A percentile compares a stretch with the other conserved stretches of the same genome.
Evolutionary conservation across 768 basidiomycete genomes (phyloP).

Genomic region (Hypsizygus marmoreus): DNA sequence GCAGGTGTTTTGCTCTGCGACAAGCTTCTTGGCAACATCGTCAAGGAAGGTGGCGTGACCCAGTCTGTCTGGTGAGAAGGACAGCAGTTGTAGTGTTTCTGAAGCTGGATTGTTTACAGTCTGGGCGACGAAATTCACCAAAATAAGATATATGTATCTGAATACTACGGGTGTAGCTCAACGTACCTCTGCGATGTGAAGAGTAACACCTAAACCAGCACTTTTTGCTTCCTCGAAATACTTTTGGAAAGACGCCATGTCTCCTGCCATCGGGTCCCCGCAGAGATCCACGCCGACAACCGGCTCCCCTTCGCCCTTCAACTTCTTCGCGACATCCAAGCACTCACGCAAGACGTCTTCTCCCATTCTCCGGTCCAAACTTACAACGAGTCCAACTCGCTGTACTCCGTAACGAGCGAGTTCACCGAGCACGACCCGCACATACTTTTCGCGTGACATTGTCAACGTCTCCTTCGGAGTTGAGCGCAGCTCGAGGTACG

Average conservation of each 20-base stretch:
- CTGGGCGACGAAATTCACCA: conserved; percentile 28
- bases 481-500: conserved; percentile 82
- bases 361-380: conserved; percentile 74
- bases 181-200: conserved; percentile 84
- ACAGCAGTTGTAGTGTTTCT: conserved; percentile 65
- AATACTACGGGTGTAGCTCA: no score
- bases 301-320: conserved; percentile 58
- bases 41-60: conserved; percentile 84
- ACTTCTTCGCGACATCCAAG: conserved; percentile 52
- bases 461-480: conserved; percentile 62
- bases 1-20: conserved; percentile 53
- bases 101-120: conserved; percentile 46
- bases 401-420: conserved; percentile 55
- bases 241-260: conserved; percentile 50
- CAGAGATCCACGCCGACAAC: conserved; percentile 83
- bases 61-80: conserved; percentile 64
- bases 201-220: conserved; percentile 69
- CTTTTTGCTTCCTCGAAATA: conserved; percentile 56
- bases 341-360: conserved; percentile 52
- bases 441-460: conserved; percentile 64
- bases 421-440: conserved; percentile 66
- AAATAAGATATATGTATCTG: no score
- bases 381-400: conserved; percentile 66
- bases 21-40: conserved; percentile 56
- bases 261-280: conserved; percentile 68